phyloP scores from a whole-genome alignment of 495 filamentous ascomycete genomes.

The Hapsidospora chrysogenum region DNA sequence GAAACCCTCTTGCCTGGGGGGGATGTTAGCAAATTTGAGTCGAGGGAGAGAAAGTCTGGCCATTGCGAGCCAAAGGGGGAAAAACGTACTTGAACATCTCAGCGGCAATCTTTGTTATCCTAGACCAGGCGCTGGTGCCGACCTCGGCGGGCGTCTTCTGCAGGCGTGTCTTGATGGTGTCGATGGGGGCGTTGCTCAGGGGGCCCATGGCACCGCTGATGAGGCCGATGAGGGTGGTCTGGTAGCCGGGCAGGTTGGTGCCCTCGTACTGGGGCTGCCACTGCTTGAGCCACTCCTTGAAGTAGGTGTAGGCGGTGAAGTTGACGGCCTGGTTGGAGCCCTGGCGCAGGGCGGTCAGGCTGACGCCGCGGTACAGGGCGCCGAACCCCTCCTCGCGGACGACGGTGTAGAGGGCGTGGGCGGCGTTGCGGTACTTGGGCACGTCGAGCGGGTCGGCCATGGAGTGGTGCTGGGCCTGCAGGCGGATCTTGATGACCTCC shows the following conservation, averaged over 20 bases:
- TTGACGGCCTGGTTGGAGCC: constrained; percentile 97
- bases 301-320: constrained; percentile 94
- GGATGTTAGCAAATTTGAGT: constrained; percentile 1
- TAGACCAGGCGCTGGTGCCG: constrained; percentile 59
- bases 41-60: not conserved
- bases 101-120: constrained; percentile 61
- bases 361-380: constrained; percentile 81
- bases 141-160: constrained; percentile 75
- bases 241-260: constrained; percentile 61
- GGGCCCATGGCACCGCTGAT: constrained; percentile 91
- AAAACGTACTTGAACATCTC: constrained; percentile 75
- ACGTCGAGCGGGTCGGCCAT: constrained; percentile 84
- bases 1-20: constrained; percentile 57
- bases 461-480: constrained; percentile 91
- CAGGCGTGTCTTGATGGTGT: constrained; percentile 95
- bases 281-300: constrained; percentile 61
- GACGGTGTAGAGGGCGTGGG: constrained; percentile 87
- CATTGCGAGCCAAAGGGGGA: not conserved
- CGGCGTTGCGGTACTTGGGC: constrained; percentile 94
- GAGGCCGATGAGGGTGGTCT: constrained; percentile 82
- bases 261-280: constrained; percentile 41
- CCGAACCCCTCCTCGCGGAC: constrained; percentile 78
- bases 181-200: constrained; percentile 90
- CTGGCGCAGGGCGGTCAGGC: constrained; percentile 81
- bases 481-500: constrained; percentile 96